A percentile compares a stretch with the other conserved stretches of the same genome.
These are phyloP conservation scores for Pseudopyrenochaeta lycopersici DNA, from an alignment of 2,329 filamentous ascomycete genomes.

Conservation along the genomic window DNA sequence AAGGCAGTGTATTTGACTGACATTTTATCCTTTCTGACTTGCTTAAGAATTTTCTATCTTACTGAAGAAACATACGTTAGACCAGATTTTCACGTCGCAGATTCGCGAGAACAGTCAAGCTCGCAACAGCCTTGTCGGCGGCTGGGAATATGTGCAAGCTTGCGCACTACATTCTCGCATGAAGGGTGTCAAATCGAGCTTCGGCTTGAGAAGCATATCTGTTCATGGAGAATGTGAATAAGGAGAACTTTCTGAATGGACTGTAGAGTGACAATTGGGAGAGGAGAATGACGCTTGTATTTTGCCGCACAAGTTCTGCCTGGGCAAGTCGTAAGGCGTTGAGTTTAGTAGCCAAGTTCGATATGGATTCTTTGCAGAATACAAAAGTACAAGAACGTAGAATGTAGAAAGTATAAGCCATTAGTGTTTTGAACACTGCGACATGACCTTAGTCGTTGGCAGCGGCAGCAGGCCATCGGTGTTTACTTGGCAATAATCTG, in stretches of 20 bases:
- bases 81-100: constrained; percentile 34
- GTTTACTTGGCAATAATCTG: too few species aligned
- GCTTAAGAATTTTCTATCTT: constrained; percentile 23
- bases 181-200: constrained; percentile 22
- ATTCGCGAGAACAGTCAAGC: constrained; percentile 32
- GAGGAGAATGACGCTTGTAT: constrained; percentile 26
- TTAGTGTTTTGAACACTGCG: too few species aligned
- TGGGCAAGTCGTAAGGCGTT: constrained; percentile 26
- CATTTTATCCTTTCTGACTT: constrained; percentile 32
- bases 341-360: constrained; percentile 24
- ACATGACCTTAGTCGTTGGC: too few species aligned
- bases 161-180: constrained; percentile 14
- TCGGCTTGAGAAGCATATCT: constrained; percentile 29
- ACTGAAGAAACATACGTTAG: constrained; percentile 25
- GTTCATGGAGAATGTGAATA: constrained; percentile 22
- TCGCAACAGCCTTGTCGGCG: constrained; percentile 36
- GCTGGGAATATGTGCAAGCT: constrained; percentile 5
- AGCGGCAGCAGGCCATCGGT: too few species aligned
- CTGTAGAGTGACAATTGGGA: constrained; percentile 35
- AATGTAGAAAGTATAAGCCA: too few species aligned
- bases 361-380: constrained; percentile 33
- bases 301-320: constrained; percentile 35
- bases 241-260: constrained; percentile 28
- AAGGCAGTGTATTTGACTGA: constrained; percentile 30
- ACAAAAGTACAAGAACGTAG: too few species aligned